phyloP scores from a whole-genome alignment of 345 rosid genomes.

The Cardamine occulta region DNA sequence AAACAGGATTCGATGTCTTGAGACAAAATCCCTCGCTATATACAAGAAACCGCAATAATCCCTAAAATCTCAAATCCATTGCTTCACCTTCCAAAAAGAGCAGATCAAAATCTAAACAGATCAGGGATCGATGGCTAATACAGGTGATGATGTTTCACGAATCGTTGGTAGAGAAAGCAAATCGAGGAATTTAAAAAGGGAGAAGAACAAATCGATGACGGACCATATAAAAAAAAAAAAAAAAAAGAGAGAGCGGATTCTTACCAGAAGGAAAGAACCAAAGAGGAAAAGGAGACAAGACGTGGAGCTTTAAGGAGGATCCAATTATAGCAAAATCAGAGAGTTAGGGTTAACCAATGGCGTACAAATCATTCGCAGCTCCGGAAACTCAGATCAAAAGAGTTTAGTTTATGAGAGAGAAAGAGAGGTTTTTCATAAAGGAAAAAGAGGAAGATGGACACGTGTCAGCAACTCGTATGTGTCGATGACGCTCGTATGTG shows the following conservation, averaged over 20 bases:
- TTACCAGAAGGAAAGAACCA: slow-evolving; percentile 46
- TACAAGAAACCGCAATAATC: slow-evolving; percentile 26
- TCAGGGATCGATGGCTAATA: slow-evolving; percentile 11
- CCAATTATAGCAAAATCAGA: slow-evolving; percentile 30
- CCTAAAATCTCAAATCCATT: slow-evolving; percentile 38
- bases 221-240: background rate
- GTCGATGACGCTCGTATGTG: slow-evolving; percentile 31
- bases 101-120: slow-evolving; percentile 18
- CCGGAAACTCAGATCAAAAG: slow-evolving; percentile 35
- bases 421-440: slow-evolving; percentile 10
- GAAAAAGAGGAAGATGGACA: slow-evolving; percentile 24
- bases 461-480: slow-evolving; percentile 32
- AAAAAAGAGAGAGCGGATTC: slow-evolving; percentile 41
- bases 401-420: background rate
- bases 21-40: slow-evolving; percentile 25
- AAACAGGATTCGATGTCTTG: slow-evolving; percentile 11
- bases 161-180: background rate
- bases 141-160: background rate
- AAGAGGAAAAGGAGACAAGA: slow-evolving; percentile 27
- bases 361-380: slow-evolving; percentile 27
- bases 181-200: background rate
- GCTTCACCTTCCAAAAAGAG: slow-evolving; percentile 21
- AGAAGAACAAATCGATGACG: slow-evolving; percentile 23
- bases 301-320: slow-evolving; percentile 34
- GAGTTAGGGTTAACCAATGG: slow-evolving; percentile 34